These are phyloP conservation scores for Pseudogymnoascus verrucosus DNA, from an alignment of 2,329 filamentous ascomycete species.

Conservation along the genomic window DNA sequence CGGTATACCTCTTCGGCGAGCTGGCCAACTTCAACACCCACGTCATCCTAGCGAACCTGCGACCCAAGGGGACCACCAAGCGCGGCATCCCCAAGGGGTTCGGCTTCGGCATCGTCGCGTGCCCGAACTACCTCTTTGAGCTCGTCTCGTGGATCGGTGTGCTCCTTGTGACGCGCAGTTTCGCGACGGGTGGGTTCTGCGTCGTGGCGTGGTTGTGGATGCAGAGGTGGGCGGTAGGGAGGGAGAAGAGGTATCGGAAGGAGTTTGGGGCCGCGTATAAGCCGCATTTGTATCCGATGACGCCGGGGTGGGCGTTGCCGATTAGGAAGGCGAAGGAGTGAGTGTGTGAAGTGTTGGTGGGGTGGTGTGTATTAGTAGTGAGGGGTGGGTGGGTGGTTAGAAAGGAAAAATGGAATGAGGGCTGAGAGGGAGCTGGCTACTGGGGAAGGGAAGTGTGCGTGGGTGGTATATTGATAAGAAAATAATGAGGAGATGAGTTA, in stretches of 20 bases:
- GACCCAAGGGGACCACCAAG: constrained; percentile 72
- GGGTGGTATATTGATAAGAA: background rate
- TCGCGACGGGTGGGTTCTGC: constrained; percentile 70
- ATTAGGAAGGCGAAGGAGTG: background rate
- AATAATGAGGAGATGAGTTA: constrained; percentile 7
- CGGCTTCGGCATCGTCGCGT: constrained; percentile 80
- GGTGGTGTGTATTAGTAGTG: background rate
- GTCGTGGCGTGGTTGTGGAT: constrained; percentile 68
- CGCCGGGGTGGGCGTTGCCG: background rate
- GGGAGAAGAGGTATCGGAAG: constrained; percentile 81
- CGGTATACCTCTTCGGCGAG: constrained; percentile 70
- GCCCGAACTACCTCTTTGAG: constrained; percentile 96
- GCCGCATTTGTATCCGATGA: constrained; percentile 23
- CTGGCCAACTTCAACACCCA: constrained; percentile 74
- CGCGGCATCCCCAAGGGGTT: constrained; percentile 81
- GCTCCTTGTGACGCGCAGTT: constrained; percentile 69
- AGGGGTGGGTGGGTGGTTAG: background rate
- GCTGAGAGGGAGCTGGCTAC: background rate
- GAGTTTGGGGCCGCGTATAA: constrained; percentile 92
- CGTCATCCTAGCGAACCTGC: constrained; percentile 66
- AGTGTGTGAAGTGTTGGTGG: background rate
- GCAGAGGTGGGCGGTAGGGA: constrained; percentile 81
- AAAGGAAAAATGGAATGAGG: background rate
- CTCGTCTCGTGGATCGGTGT: constrained; percentile 78
- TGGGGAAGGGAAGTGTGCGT: background rate